Evolutionary conservation across 768 basidiomycete species (phyloP), one percentile per base, ranked within the genome.

Genomic region (Tremella mesenterica): DNA sequence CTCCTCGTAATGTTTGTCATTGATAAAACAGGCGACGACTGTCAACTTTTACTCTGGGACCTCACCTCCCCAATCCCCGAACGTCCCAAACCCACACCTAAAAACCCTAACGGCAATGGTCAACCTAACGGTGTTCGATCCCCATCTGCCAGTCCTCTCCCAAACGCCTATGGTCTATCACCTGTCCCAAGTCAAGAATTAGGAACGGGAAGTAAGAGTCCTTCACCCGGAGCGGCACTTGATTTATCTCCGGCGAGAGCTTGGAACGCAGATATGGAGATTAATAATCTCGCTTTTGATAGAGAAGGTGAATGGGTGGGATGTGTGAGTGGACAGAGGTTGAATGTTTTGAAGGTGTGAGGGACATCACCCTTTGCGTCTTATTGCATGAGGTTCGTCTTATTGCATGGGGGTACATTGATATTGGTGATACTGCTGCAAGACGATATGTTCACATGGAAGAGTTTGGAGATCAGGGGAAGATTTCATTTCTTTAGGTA

Each of bases 11-110:
- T n/a, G n/a, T n/a, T n/a, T n/a, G n/a, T n/a, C n/a, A n/a, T n/a
- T n/a, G n/a, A n/a, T n/a, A n/a, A n/a, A n/a, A n/a, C n/a, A 95
- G 91, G 83, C 52, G 92, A 97, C 71, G 92, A 97, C 74, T 86
- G 85, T 59, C 91, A 93, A 75, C 77, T 95, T n/a, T 76, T 95
- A 9, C 72, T 97, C 13, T 97, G 92, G 88, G 92, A 97, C 70
- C 79, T 95, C n/a, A 65, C 67, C 12, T 29, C 39, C 14, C 67
- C 62, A 10, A 50, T 70, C 8, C 67, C 65, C 18, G 56, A 55
- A 43, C 53, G 55, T 14, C 55, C 59, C 23, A 29, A 61, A 56
- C 60, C 39, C 77, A 83, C 50, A 55, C 56, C 55, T 49, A 43
- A 41, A 48, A 48, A 52, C 31, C 13, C 54, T 23, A 21, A 45